Conservation (phyloP, 345 rosid species). For the Cardamine chenopodiifolia region DNA sequence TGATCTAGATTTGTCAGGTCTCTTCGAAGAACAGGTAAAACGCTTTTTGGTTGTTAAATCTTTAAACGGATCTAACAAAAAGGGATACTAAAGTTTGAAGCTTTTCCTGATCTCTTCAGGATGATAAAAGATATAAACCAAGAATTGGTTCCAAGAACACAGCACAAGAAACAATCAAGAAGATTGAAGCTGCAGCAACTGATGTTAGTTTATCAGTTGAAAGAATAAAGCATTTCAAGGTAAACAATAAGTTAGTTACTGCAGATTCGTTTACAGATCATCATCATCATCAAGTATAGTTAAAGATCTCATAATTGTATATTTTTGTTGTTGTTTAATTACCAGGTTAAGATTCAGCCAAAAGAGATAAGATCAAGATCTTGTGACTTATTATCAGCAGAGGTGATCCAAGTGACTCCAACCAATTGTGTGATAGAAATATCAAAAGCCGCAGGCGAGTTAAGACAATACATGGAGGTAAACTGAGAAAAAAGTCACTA, state of each 20-base stretch:
- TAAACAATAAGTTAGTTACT: constrained; percentile 35
- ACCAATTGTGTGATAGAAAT: constrained; percentile 82
- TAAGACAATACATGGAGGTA: constrained; percentile 68
- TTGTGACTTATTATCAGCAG: constrained; percentile 69
- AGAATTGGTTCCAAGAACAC: constrained; percentile 73
- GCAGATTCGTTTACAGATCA: background rate
- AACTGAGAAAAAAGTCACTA: background rate
- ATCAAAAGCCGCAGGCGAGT: constrained; percentile 78
- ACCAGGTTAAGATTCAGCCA: constrained; percentile 71
- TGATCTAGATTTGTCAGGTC: constrained; percentile 92
- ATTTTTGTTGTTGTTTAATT: background rate
- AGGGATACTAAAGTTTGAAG: background rate
- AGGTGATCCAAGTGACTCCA: constrained; percentile 88
- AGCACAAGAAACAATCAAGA: constrained; percentile 69
- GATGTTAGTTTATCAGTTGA: constrained; percentile 63
- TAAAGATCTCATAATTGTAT: background rate
- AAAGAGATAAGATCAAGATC: constrained; percentile 62
- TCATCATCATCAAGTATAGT: constrained; percentile 1
- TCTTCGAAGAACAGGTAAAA: constrained; percentile 73
- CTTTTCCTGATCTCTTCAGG: constrained; percentile 43
- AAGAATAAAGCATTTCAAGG: constrained; percentile 63
- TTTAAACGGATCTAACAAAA: background rate
- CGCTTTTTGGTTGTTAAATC: background rate
- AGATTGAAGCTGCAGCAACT: constrained; percentile 81
- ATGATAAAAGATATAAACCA: constrained; percentile 63